phyloP scores from a whole-genome alignment of 2,329 filamentous ascomycete genomes.

The Aurifilum marmelostoma region DNA sequence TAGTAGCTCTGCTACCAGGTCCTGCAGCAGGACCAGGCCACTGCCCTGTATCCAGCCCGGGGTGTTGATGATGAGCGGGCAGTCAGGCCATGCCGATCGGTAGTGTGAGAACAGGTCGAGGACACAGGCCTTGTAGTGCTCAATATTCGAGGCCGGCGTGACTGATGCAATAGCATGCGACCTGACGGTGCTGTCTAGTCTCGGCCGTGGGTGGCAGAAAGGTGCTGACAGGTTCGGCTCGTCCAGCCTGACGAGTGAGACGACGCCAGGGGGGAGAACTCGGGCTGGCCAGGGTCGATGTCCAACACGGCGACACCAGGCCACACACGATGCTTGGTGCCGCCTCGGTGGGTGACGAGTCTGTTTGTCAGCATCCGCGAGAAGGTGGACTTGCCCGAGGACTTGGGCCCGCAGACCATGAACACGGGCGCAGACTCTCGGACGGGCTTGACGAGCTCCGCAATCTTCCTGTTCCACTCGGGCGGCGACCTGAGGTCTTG shows the following conservation, averaged over 20 bases:
- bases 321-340: slow-evolving; percentile 35
- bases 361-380: slow-evolving; percentile 68
- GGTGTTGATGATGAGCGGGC: slow-evolving; percentile 72
- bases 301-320: slow-evolving; percentile 65
- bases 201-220: slow-evolving; percentile 61
- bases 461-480: slow-evolving; percentile 65
- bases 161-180: slow-evolving; percentile 69
- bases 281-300: slow-evolving; percentile 76
- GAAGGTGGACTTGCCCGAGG: slow-evolving; percentile 77
- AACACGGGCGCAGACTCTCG: slow-evolving; percentile 45
- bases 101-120: slow-evolving; percentile 66
- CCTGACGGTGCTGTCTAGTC: slow-evolving; percentile 50
- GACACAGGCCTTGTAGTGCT: slow-evolving; percentile 67
- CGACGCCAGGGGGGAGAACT: slow-evolving; percentile 72
- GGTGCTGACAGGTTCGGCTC: slow-evolving; percentile 67
- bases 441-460: slow-evolving; percentile 45
- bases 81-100: slow-evolving; percentile 46
- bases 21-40: slow-evolving; percentile 65
- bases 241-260: slow-evolving; percentile 67
- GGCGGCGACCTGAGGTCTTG: slow-evolving; percentile 61
- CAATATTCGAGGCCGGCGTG: slow-evolving; percentile 67
- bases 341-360: slow-evolving; percentile 55
- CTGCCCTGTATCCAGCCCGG: slow-evolving; percentile 75
- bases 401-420: slow-evolving; percentile 71
- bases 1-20: slow-evolving; percentile 56